phyloP scores from a whole-genome alignment of 2,329 filamentous ascomycete genomes.

The Fusarium mexicanum region DNA sequence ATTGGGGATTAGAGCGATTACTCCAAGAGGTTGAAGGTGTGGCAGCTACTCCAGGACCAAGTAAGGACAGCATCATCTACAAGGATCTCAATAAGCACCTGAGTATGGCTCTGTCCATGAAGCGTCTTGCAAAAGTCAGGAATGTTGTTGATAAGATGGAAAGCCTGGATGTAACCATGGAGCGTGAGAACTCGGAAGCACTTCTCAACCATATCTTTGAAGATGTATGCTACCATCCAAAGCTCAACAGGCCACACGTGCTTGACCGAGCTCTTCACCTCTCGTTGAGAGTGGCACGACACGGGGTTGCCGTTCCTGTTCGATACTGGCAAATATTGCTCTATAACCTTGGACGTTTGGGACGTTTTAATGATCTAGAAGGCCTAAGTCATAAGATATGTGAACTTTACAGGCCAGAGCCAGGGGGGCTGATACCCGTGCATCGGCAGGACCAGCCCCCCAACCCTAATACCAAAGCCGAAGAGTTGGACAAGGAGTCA shows the following conservation, averaged over 20 bases:
- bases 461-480: not conserved
- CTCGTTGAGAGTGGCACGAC: conserved; percentile 42
- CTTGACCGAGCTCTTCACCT: conserved; percentile 47
- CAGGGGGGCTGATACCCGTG: conserved; percentile 52
- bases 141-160: conserved; percentile 48
- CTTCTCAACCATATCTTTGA: conserved; percentile 43
- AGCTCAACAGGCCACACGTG: conserved; percentile 17
- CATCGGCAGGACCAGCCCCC: conserved; percentile 56
- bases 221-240: conserved; percentile 44
- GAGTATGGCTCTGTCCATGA: conserved; percentile 5
- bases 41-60: not conserved
- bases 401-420: conserved; percentile 48
- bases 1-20: conserved; percentile 55
- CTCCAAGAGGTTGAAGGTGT: conserved; percentile 54
- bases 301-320: conserved; percentile 49
- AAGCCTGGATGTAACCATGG: conserved; percentile 41
- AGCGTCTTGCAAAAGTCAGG: conserved; percentile 37
- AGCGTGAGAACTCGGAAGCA: conserved; percentile 41
- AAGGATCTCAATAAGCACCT: conserved; percentile 40
- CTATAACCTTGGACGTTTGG: conserved; percentile 55
- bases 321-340: conserved; percentile 56
- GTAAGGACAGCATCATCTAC: conserved; percentile 30
- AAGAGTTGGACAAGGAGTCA: not conserved
- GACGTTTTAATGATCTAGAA: conserved; percentile 57
- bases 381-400: conserved; percentile 56